These are phyloP conservation scores for Asterochloris erici DNA, from an alignment of 139 green algal genomes.

Conservation along the genomic window DNA sequence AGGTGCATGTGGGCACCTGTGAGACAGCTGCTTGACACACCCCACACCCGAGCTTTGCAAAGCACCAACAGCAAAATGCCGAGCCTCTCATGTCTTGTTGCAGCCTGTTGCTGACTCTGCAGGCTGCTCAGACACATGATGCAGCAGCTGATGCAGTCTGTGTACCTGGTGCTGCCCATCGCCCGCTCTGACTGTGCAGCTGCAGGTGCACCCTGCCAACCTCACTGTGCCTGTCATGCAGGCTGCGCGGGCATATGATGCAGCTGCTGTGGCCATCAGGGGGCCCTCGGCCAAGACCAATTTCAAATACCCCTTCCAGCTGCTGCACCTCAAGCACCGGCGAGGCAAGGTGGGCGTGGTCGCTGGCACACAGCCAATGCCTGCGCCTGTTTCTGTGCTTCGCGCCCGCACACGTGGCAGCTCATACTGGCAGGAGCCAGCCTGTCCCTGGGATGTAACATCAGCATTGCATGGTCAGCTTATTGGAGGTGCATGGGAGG, in stretches of 20 bases:
- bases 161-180: not conserved
- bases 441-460: too few relatives aligned
- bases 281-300: conserved; percentile 68
- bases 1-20: not conserved
- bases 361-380: too few relatives aligned
- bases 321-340: conserved; percentile 20
- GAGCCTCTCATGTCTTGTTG: not conserved
- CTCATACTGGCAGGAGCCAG: too few relatives aligned
- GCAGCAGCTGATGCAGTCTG: not conserved
- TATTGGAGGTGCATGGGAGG: too few relatives aligned
- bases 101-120: not conserved
- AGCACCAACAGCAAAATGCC: not conserved
- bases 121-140: not conserved
- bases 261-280: conserved; percentile 69
- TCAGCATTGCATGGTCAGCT: too few relatives aligned
- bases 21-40: not conserved
- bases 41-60: not conserved
- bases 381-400: too few relatives aligned
- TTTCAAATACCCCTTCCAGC: conserved; percentile 55
- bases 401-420: too few relatives aligned
- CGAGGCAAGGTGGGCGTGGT: not conserved
- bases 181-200: not conserved
- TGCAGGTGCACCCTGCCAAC: not conserved
- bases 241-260: conserved; percentile 76
- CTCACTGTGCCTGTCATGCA: conserved; percentile 16